Evolutionary conservation across 129 eudicot genomes (phyloP), one percentile per base, ranked within the genome.

Genomic region (Saposhnikovia divaricata): DNA sequence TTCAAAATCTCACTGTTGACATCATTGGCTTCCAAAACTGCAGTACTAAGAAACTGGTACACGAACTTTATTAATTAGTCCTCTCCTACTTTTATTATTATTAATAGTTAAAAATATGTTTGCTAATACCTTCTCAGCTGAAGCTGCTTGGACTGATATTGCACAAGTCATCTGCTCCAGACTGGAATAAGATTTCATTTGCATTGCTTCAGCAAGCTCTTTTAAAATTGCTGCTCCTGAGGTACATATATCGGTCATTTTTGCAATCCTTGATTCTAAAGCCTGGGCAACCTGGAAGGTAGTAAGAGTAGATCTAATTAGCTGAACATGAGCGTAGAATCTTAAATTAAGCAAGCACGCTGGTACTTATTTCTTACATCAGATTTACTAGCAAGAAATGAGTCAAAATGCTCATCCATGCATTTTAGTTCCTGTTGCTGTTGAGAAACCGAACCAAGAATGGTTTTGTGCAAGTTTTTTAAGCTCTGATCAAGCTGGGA

Each of bases 321-420:
- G 55, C 27, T 71, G 69, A 11, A 23, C 10, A 68, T 63, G 19
- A 45, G 68, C 7, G 39, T 5, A 9, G 50, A 81, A 47, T n/a
- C 72, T 46, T 9, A 16, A 83, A 83, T 75, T 12, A 21, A 76
- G 74, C 76, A 7, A 77, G 38, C 38, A 78, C 40, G 71, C 63
- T 43, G 16, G 76, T 51, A 57, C 16, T 74, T 73, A 81, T 63
- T 55, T 81, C 92, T 85, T 89, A 94, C 98, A 43, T 87, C 85
- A 76, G 82, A 89, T 87, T 92, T 94, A 79, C 85, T 82, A 57
- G 91, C 93, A 82, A 91, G 91, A 81, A 94, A 94, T 74, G 85
- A 84, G 80, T 86, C 78, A 69, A 78, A 83, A 72, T 83, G 82
- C 77, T 90, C 92, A 77, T 92, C 90, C 86, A 92, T 86, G 86